These are phyloP conservation scores for Boletus reticuloceps DNA, from an alignment of 768 basidiomycete species.

Conservation along the genomic window DNA sequence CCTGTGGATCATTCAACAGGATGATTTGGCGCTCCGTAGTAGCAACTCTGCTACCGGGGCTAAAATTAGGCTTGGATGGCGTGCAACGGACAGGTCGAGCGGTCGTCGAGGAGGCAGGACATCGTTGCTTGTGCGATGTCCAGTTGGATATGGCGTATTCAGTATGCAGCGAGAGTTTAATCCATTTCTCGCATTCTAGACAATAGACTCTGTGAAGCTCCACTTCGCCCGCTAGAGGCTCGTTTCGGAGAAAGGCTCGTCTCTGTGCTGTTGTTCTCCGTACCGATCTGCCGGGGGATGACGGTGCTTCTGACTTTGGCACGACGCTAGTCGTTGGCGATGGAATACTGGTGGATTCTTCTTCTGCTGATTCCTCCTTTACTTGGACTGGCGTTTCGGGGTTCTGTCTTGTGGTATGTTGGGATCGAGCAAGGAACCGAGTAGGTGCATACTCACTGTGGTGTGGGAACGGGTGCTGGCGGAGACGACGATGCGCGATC, in stretches of 20 bases:
- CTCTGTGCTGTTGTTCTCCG: conserved; percentile 40
- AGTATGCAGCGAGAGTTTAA: conserved; percentile 42
- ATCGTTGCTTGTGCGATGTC: conserved; percentile 49
- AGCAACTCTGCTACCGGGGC: conserved; percentile 58
- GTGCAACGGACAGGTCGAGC: conserved; percentile 15
- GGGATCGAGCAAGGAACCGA: neutral
- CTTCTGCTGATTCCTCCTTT: conserved; percentile 13
- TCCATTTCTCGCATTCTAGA: conserved; percentile 61
- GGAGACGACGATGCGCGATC: conserved; percentile 10
- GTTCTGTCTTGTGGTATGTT: conserved; percentile 16
- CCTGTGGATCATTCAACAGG: conserved; percentile 65
- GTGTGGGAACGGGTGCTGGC: neutral
- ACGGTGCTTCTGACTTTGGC: neutral
- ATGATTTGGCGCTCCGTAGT: conserved; percentile 59
- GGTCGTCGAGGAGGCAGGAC: conserved; percentile 41
- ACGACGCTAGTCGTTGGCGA: conserved; percentile 6
- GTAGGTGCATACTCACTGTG: conserved; percentile 14
- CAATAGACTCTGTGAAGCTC: conserved; percentile 55
- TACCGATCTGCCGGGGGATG: conserved; percentile 16
- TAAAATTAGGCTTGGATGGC: conserved; percentile 26
- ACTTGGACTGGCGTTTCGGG: neutral
- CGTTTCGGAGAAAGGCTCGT: conserved; percentile 49
- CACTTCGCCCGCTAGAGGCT: conserved; percentile 49
- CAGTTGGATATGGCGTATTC: conserved; percentile 52
- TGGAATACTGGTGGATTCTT: neutral